A percentile compares a stretch with the other conserved stretches of the same genome.
Conservation (phyloP, 2,329 filamentous ascomycete species). For the Aspergillus phoenicis region DNA sequence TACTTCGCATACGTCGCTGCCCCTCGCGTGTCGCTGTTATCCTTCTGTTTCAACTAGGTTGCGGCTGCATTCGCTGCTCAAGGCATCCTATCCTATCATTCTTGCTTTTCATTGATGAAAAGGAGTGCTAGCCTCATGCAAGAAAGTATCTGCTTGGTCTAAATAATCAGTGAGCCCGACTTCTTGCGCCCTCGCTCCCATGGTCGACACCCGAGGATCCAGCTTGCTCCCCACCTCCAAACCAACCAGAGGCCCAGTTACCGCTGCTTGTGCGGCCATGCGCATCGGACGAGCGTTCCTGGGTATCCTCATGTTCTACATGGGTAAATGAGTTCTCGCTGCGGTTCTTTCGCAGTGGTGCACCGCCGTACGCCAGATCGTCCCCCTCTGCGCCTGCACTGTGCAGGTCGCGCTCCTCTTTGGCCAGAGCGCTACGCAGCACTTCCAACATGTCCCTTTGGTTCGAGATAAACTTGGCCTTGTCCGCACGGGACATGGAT, state of each 20-base stretch:
- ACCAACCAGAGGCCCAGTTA: slow-evolving; percentile 38
- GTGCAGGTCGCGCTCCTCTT: slow-evolving; percentile 68
- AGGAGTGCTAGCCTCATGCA: background rate
- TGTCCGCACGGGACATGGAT: slow-evolving; percentile 62
- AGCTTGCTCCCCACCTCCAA: slow-evolving; percentile 30
- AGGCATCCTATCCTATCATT: background rate
- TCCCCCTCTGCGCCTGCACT: slow-evolving; percentile 32
- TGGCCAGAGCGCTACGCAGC: slow-evolving; percentile 75
- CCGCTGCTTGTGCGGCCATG: slow-evolving; percentile 24
- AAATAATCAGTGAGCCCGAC: background rate
- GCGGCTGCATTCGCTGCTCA: background rate
- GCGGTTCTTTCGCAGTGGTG: slow-evolving; percentile 70
- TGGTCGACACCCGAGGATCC: slow-evolving; percentile 30
- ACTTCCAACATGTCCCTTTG: slow-evolving; percentile 77
- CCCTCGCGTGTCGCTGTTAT: background rate
- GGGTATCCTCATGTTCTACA: slow-evolving; percentile 71
- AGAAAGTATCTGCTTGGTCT: slow-evolving; percentile 3
- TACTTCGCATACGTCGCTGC: background rate
- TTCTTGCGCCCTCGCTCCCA: background rate
- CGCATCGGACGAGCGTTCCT: slow-evolving; percentile 29
- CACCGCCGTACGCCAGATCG: slow-evolving; percentile 47
- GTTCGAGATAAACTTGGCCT: slow-evolving; percentile 72
- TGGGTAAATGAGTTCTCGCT: slow-evolving; percentile 90
- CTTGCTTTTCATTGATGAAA: background rate
- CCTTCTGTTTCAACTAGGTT: background rate